Evolutionary conservation across 495 filamentous ascomycete species (phyloP).

Genomic region (Xylaria cubensis): DNA sequence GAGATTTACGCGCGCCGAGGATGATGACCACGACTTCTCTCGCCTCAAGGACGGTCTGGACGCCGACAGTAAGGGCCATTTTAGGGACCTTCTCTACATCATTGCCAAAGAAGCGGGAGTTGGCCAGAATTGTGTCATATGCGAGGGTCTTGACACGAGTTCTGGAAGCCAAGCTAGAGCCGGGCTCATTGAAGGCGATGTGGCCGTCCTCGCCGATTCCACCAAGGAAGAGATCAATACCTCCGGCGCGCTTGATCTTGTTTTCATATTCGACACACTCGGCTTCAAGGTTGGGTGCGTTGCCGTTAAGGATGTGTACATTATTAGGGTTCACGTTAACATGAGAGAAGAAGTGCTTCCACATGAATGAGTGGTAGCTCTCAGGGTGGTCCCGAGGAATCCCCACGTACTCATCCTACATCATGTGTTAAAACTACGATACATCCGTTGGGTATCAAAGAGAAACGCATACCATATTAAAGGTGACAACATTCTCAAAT

Average conservation of each 20-base stretch:
- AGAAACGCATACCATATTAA: conserved; percentile 77
- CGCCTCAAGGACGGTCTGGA: conserved; percentile 84
- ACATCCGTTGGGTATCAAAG: conserved; percentile 4
- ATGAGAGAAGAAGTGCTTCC: conserved; percentile 88
- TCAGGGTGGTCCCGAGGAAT: conserved; percentile 82
- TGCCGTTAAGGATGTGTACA: conserved; percentile 87
- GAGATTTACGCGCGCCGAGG: conserved; percentile 78
- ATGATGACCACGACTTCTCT: conserved; percentile 84
- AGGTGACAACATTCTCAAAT: conserved; percentile 86
- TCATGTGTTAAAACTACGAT: conserved; percentile 25
- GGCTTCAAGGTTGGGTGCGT: conserved; percentile 74
- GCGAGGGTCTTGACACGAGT: conserved; percentile 87
- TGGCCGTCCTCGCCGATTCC: conserved; percentile 88
- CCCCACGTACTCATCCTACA: conserved; percentile 84
- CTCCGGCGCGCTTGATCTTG: conserved; percentile 74
- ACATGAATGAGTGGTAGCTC: conserved; percentile 91
- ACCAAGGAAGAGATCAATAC: conserved; percentile 85
- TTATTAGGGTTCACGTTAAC: conserved; percentile 80
- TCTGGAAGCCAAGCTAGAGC: conserved; percentile 76
- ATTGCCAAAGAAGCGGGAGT: conserved; percentile 81
- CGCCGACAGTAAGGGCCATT: conserved; percentile 85
- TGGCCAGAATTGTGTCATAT: conserved; percentile 85
- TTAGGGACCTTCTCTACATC: conserved; percentile 76
- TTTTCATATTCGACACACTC: conserved; percentile 82
- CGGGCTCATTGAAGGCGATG: conserved; percentile 90